Conservation (phyloP, 129 eudicot genomes). For the Saussurea involucrata region DNA sequence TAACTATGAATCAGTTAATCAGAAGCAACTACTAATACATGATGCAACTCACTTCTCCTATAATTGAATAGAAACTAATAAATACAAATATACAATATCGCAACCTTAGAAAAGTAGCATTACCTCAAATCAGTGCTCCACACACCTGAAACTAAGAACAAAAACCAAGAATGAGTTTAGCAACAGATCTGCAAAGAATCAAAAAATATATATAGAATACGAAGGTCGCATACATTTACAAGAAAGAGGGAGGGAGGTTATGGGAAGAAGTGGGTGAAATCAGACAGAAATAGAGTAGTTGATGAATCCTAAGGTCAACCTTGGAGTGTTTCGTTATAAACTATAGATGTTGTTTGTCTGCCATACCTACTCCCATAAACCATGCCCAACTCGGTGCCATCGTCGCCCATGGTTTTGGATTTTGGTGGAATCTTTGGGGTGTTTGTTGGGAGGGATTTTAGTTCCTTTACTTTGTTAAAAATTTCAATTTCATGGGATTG, state of each 20-base stretch:
- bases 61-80: neutral
- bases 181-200: slow-evolving; percentile 6
- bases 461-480: neutral
- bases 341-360: neutral
- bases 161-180: neutral
- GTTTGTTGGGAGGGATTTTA: neutral
- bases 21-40: neutral
- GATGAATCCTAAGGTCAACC: slow-evolving; percentile 18
- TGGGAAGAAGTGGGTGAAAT: neutral
- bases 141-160: neutral
- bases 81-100: neutral
- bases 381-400: neutral
- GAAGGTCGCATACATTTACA: neutral
- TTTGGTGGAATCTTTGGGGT: neutral
- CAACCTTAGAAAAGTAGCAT: neutral
- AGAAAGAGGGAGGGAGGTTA: neutral
- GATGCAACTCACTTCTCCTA: neutral
- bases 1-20: neutral
- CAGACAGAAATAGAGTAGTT: slow-evolving; percentile 9
- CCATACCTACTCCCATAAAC: neutral
- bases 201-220: neutral
- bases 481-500: too few relatives aligned
- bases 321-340: neutral
- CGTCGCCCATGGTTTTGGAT: slow-evolving; percentile 14
- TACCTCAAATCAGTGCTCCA: slow-evolving; percentile 20